A percentile compares a stretch with the other conserved stretches of the same genome.
These are phyloP conservation scores for Argentina anserina DNA, from an alignment of 306 rosid genomes.

Conservation along the genomic window DNA sequence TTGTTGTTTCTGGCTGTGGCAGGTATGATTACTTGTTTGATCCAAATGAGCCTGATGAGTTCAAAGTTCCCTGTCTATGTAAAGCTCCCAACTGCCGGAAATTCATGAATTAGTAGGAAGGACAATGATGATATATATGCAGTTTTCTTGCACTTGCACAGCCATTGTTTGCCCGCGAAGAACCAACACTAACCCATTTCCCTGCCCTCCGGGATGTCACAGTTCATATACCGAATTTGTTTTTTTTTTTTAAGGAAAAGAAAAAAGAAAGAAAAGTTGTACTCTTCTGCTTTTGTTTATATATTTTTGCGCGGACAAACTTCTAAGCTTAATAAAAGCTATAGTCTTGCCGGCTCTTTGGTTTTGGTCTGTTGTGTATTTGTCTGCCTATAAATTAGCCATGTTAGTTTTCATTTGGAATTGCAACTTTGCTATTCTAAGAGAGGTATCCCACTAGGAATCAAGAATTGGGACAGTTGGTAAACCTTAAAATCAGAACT, in stretches of 20 bases:
- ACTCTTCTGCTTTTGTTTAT: constrained; percentile 18
- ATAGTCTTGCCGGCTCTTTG: constrained; percentile 42
- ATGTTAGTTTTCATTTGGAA: not conserved
- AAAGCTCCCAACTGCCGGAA: constrained; percentile 90
- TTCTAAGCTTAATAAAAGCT: constrained; percentile 49
- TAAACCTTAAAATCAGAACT: not conserved
- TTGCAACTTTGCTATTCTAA: not conserved
- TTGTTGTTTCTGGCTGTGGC: constrained; percentile 30
- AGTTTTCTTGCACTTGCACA: constrained; percentile 29
- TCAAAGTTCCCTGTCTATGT: constrained; percentile 96
- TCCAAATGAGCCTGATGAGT: constrained; percentile 95
- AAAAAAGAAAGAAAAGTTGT: not conserved
- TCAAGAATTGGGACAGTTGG: not conserved
- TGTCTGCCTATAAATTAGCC: not conserved
- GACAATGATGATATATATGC: not conserved
- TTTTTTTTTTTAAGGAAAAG: constrained; percentile 39
- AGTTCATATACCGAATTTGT: constrained; percentile 49
- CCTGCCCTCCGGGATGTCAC: constrained; percentile 47
- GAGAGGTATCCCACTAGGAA: not conserved
- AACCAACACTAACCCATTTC: constrained; percentile 63
- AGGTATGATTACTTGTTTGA: constrained; percentile 98
- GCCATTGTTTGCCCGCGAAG: constrained; percentile 79
- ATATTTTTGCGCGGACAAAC: constrained; percentile 31
- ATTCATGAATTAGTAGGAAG: constrained; percentile 82
- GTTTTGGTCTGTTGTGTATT: constrained; percentile 41